A percentile compares a stretch with the other conserved stretches of the same genome.
Evolutionary conservation across 2,329 filamentous ascomycete genomes (phyloP).

Genomic region (Sporothrix protearum): DNA sequence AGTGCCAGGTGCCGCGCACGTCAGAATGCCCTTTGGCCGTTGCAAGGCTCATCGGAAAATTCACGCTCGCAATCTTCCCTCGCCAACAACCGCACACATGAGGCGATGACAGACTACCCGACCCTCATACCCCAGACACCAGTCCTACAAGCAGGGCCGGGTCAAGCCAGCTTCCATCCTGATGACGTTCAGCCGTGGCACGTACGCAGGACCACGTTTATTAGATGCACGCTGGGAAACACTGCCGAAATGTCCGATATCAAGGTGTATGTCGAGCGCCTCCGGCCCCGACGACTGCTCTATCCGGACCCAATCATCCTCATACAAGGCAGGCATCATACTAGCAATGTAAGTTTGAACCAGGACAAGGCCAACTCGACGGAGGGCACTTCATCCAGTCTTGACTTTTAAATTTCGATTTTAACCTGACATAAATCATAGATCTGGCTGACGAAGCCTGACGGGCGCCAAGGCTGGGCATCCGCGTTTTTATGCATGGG

Average conservation of each 20-base stretch:
- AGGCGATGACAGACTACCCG: not conserved
- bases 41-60: not conserved
- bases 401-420: no score
- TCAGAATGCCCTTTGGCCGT: not conserved
- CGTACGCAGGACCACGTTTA: not conserved
- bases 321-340: slow-evolving; percentile 40
- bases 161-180: not conserved
- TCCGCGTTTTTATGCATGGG: slow-evolving; percentile 43
- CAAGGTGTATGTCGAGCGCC: slow-evolving; percentile 16
- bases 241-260: not conserved
- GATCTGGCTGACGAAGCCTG: slow-evolving; percentile 47
- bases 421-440: slow-evolving; percentile 23
- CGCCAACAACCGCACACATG: not conserved
- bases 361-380: not conserved
- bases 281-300: slow-evolving; percentile 5
- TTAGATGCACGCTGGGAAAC: not conserved
- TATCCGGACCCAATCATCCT: slow-evolving; percentile 33
- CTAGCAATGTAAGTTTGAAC: slow-evolving; percentile 33
- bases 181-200: not conserved
- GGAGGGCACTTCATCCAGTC: no score
- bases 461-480: slow-evolving; percentile 46
- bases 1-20: not conserved
- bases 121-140: not conserved
- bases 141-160: not conserved
- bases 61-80: no score